A percentile compares a stretch with the other conserved stretches of the same genome.
These are phyloP conservation scores for Rhynchosporium agropyri DNA, from an alignment of 2,329 filamentous ascomycete genomes.

Conservation along the genomic window DNA sequence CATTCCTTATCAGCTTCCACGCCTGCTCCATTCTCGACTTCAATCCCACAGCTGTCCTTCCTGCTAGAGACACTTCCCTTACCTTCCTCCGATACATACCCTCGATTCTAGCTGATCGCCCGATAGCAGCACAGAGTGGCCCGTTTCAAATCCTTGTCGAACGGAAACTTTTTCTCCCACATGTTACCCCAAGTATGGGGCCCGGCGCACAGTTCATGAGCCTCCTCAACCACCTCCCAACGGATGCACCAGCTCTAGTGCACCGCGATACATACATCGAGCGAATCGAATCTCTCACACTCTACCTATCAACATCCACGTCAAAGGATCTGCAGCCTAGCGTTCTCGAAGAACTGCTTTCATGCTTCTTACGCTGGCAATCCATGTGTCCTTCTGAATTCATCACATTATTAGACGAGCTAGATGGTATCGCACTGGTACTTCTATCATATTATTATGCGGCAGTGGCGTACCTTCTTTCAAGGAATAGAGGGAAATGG, in stretches of 20 bases:
- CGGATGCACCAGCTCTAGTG: not conserved
- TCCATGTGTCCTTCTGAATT: conserved; percentile 27
- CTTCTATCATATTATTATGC: conserved; percentile 33
- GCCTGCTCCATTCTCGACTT: conserved; percentile 25
- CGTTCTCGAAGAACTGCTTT: conserved; percentile 23
- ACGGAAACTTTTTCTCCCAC: conserved; percentile 19
- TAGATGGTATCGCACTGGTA: conserved; percentile 29
- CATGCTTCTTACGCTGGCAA: conserved; percentile 31
- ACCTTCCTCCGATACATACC: conserved; percentile 28
- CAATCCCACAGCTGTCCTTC: conserved; percentile 22
- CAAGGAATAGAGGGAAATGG: conserved; percentile 23
- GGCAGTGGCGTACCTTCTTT: conserved; percentile 22
- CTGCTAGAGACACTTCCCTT: conserved; percentile 27
- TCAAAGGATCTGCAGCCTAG: conserved; percentile 11
- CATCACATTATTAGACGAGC: conserved; percentile 23
- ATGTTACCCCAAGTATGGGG: conserved; percentile 22
- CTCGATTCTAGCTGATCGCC: conserved; percentile 22
- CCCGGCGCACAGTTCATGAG: conserved; percentile 22
- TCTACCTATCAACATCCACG: conserved; percentile 21
- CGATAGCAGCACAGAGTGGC: conserved; percentile 8
- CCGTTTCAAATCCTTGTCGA: conserved; percentile 21
- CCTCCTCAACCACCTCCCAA: conserved; percentile 18
- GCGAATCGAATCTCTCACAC: conserved; percentile 22
- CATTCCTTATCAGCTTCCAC: conserved; percentile 30
- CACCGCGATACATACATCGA: conserved; percentile 22